Conservation (phyloP, 2,329 filamentous ascomycete genomes). For the Beauveria sp. region DNA sequence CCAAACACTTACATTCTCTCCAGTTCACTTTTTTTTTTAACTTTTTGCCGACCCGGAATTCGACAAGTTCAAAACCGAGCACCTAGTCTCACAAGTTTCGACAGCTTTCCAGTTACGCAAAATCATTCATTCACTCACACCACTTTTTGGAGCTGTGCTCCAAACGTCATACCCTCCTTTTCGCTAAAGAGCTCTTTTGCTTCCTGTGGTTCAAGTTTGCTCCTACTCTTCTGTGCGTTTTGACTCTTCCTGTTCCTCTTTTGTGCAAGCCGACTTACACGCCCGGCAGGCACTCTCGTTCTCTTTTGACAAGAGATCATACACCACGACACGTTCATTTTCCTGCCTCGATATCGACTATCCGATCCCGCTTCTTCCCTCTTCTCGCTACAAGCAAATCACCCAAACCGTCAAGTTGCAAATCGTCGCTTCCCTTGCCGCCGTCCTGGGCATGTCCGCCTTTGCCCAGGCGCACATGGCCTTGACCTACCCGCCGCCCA, state of each 20-base stretch:
- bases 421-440: constrained; percentile 23
- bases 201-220: not conserved
- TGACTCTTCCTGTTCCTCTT: not conserved
- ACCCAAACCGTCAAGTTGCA: constrained; percentile 12
- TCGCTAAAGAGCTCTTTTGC: not conserved
- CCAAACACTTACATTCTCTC: not conserved
- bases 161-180: not conserved
- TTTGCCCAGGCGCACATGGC: constrained; percentile 48
- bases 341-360: not conserved
- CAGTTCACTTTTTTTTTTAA: no score
- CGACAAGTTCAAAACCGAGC: not conserved
- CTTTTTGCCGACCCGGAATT: not conserved
- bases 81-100: not conserved
- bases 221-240: not conserved
- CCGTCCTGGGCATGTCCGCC: constrained; percentile 34
- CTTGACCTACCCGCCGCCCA: constrained; percentile 44
- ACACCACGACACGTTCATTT: not conserved
- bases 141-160: constrained; percentile 1
- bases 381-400: constrained; percentile 10
- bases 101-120: not conserved
- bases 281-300: not conserved
- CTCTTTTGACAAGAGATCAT: constrained; percentile 5
- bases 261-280: constrained; percentile 1
- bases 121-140: not conserved
- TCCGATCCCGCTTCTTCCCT: not conserved